Percentiles rank a stretch among this genome's conserved stretches.
Conservation (phyloP, 202 grass and related monocot species). For the Carex sylvatica region DNA sequence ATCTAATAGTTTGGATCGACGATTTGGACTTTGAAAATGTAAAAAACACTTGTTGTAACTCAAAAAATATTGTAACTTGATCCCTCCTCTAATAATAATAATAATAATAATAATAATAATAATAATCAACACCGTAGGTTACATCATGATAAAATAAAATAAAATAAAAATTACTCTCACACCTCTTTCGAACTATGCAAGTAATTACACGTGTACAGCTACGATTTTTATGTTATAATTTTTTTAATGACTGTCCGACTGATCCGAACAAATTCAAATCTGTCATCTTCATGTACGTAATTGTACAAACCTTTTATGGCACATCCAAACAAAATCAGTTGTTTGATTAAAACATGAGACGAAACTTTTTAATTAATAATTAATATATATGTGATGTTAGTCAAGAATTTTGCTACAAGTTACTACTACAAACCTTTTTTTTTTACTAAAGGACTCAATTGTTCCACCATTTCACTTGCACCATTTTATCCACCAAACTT, state of each 20-base stretch:
- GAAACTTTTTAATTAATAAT: neutral
- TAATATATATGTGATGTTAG: neutral
- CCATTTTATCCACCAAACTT: neutral
- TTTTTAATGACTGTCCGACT: neutral
- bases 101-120: too few species aligned
- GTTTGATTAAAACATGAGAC: neutral
- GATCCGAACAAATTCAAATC: neutral
- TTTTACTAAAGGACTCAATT: neutral
- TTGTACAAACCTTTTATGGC: neutral
- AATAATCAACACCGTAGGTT: neutral
- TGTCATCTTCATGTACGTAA: neutral
- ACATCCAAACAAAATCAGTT: neutral
- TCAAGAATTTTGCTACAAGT: neutral
- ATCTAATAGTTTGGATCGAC: too few species aligned
- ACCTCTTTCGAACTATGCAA: neutral
- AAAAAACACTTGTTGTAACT: too few species aligned
- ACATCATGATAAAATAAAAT: neutral
- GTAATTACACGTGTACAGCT: neutral
- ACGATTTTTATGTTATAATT: neutral
- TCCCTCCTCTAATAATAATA: too few species aligned
- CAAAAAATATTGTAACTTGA: too few species aligned
- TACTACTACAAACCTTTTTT: neutral
- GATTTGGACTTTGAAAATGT: too few species aligned
- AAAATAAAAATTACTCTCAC: neutral
- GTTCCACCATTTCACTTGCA: neutral